Evolutionary conservation across 2,329 filamentous ascomycete genomes (phyloP), one percentile per base, ranked within the genome.

Genomic region (Diplodia seriata): DNA sequence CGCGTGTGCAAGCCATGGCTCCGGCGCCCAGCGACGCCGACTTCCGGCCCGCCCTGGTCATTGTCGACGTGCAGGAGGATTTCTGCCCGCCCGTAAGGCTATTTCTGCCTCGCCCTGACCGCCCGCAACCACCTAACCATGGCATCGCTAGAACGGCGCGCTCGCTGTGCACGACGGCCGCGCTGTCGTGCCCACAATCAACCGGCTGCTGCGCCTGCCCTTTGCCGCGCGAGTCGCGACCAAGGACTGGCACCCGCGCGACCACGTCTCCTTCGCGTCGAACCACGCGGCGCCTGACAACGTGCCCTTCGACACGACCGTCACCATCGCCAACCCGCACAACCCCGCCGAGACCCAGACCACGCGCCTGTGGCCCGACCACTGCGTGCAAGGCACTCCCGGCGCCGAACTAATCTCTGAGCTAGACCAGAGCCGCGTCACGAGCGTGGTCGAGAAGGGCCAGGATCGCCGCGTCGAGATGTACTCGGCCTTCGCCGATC

Each of bases 41-140:
- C 64, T 84, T 83, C 74, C 79, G 76, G 50, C 84, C 87, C 54
- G 88, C 88, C n/a, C 79, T 90, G 47, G 79, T 97, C 57, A 85
- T 97, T 12, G 90, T 97, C 65, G 94, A 97, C 79, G 85, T 97
- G 75, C 95, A 98, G 80, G 91, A 97, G 79, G 94, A 98, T 82
- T 98, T 97, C 79, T 97, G 93, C 78, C 91, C 92, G 69, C 93
- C 94, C 14, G 93, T 95, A 81, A 81, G 89, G 81, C 49, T 31
- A 29, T 54, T 20, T 31, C 47, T n/a, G 7, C 36, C n/a, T n/a
- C 20, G 36, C 15, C 6, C 55, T 59, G 38, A 77, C 71, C 40
- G 6, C 49, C n/a, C 14, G 29, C 4, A 7, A 33, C 23, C 51
- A 26, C 23, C 23, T 26, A 26, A 26, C 23, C 23, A 26, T 26